A percentile compares a stretch with the other conserved stretches of the same genome.
Conservation (phyloP, 108 stramenopile genomes). For the Fistulifera solaris region DNA sequence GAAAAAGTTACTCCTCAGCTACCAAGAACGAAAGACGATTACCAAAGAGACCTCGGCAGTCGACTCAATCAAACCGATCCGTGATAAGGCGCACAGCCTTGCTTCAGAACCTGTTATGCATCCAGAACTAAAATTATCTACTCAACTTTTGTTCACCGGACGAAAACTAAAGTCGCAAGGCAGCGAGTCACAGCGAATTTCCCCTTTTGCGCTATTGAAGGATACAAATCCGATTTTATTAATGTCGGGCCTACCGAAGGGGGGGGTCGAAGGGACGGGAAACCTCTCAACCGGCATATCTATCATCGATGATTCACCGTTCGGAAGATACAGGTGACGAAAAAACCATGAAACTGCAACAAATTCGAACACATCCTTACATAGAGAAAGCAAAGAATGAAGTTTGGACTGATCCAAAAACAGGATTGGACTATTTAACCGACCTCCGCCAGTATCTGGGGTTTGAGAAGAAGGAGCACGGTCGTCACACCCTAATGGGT, state of each 20-base stretch:
- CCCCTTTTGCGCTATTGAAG: conserved; percentile 8
- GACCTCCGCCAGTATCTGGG: conserved; percentile 68
- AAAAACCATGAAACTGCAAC: conserved; percentile 8
- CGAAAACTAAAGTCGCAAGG: background rate
- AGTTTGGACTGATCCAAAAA: conserved; percentile 63
- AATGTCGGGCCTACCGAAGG: background rate
- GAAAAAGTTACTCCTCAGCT: too few relatives aligned
- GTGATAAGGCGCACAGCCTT: conserved; percentile 1
- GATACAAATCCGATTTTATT: conserved; percentile 32
- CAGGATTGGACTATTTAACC: conserved; percentile 58
- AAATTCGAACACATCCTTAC: conserved; percentile 70
- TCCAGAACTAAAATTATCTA: conserved; percentile 6
- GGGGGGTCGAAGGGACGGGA: conserved; percentile 2
- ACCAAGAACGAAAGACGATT: background rate
- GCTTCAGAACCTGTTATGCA: conserved; percentile 2
- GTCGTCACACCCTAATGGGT: conserved; percentile 75
- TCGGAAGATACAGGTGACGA: background rate
- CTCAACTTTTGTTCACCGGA: conserved; percentile 8
- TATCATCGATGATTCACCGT: background rate
- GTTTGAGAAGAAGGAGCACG: conserved; percentile 55
- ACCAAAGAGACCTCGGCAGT: background rate
- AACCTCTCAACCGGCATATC: conserved; percentile 1
- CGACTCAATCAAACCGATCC: background rate
- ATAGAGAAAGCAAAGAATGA: conserved; percentile 57
- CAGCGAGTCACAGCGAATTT: background rate